phyloP scores from a whole-genome alignment of 2,329 filamentous ascomycete genomes.

The Ophiostoma novo-ulmi region DNA sequence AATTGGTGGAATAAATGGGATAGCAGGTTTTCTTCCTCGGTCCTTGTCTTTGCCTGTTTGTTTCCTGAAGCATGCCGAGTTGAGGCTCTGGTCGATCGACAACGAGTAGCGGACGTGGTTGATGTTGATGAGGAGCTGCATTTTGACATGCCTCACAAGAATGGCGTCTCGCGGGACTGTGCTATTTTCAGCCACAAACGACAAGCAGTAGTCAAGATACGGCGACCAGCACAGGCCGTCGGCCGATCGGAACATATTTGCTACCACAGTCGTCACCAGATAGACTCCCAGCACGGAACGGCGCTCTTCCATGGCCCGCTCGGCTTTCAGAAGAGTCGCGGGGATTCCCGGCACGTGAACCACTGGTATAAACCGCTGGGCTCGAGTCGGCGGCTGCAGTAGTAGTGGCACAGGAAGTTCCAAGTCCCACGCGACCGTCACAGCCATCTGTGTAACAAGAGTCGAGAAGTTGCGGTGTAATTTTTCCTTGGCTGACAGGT shows the following conservation, averaged over 20 bases:
- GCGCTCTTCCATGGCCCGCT: neutral
- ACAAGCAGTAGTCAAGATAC: neutral
- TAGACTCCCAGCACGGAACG: neutral
- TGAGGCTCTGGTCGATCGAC: neutral
- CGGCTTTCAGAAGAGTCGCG: neutral
- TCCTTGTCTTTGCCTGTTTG: neutral
- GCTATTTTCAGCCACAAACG: neutral
- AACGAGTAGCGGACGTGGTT: constrained; percentile 32
- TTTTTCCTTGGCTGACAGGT: neutral
- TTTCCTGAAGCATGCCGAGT: neutral
- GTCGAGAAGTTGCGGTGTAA: neutral
- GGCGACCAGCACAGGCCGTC: neutral
- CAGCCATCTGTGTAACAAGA: neutral
- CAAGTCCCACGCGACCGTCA: neutral
- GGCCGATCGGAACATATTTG: neutral
- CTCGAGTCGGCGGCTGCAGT: neutral
- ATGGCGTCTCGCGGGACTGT: constrained; percentile 31
- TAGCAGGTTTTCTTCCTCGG: neutral
- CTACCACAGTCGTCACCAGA: neutral
- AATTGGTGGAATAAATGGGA: neutral
- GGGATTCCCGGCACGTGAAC: neutral
- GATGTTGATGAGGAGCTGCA: constrained; percentile 39
- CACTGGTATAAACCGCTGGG: neutral
- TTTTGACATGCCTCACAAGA: constrained; percentile 40
- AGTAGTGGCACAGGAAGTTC: neutral